Evolutionary conservation across 257 asterid species (phyloP), one percentile per base, ranked within the genome.

Genomic region (Marsdenia floribunda): DNA sequence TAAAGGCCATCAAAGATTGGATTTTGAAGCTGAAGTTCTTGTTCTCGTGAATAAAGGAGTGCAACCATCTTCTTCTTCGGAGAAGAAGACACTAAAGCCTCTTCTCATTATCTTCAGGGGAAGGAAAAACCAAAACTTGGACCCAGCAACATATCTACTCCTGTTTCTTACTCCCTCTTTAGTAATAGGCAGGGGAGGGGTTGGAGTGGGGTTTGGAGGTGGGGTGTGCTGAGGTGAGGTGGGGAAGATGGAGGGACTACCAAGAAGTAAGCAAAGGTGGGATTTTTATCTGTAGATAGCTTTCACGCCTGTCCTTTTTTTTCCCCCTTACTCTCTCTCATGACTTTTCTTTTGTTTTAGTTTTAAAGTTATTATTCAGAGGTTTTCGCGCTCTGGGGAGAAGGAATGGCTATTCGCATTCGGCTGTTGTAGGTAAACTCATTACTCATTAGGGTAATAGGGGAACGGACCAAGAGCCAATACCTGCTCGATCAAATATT

Each of bases 231-330:
- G 73, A 60, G 78, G 65, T 44, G 49, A 44, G 70, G 22, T 7
- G 37, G 67, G 61, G 59, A 21, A 74, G 26, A 78, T 14, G 21
- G 19, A 50, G 60, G 71, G 46, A 65, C 33, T 38, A 37, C 66
- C 49, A 81, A 80, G 80, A 76, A 75, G 82, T 61, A 64, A 82
- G 87, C 78, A 75, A 77, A 50, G 76, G 53, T 74, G 84, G 81
- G 90, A 82, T 93, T 91, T 68, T 91, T 91, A 87, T 88, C 87
- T 80, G 88, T 38, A 81, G 87, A 82, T 68, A 59, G 85, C 89
- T 87, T 80, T 86, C 96, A 93, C 90, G 94, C 93, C 85, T 80
- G 94, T 86, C 96, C 88, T 85, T 80, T 84, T 84, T 77, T 75
- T 47, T 49, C 1, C 42, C 18, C 42, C 49, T 47, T 42, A 47